phyloP scores from a whole-genome alignment of 768 basidiomycete genomes.

The Hygrocybe punicea region DNA sequence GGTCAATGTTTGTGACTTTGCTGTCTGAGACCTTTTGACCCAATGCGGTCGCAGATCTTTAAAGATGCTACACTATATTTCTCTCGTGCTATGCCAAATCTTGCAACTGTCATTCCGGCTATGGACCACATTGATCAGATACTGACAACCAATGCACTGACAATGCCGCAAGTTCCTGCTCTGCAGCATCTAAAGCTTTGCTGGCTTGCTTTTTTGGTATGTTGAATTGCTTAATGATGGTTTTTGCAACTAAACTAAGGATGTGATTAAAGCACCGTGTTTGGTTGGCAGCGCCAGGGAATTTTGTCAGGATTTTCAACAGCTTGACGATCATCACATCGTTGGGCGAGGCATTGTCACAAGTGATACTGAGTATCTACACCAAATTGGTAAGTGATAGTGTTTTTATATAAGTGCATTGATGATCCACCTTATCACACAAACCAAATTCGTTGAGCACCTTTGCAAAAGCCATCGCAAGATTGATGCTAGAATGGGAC shows the following conservation, averaged over 20 bases:
- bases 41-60: slow-evolving; percentile 14
- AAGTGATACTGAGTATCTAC: slow-evolving; percentile 33
- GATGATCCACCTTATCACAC: slow-evolving; percentile 28
- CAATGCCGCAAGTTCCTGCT: no score
- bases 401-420: not conserved
- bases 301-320: slow-evolving; percentile 13
- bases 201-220: slow-evolving; percentile 9
- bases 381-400: not conserved
- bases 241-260: slow-evolving; percentile 37
- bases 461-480: slow-evolving; percentile 34
- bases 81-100: slow-evolving; percentile 26
- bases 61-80: slow-evolving; percentile 25
- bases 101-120: slow-evolving; percentile 29
- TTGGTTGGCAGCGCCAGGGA: slow-evolving; percentile 23
- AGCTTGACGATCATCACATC: slow-evolving; percentile 34
- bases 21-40: no score
- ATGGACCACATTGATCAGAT: slow-evolving; percentile 33
- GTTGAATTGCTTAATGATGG: slow-evolving; percentile 34
- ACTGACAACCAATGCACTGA: slow-evolving; percentile 8
- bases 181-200: no score
- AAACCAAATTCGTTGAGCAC: slow-evolving; percentile 38
- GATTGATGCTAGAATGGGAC: slow-evolving; percentile 34
- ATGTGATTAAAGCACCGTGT: slow-evolving; percentile 40
- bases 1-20: slow-evolving; percentile 11
- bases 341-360: slow-evolving; percentile 38